Conservation (phyloP, 2,329 filamentous ascomycete species). For the Alternaria angustiovoidea region DNA sequence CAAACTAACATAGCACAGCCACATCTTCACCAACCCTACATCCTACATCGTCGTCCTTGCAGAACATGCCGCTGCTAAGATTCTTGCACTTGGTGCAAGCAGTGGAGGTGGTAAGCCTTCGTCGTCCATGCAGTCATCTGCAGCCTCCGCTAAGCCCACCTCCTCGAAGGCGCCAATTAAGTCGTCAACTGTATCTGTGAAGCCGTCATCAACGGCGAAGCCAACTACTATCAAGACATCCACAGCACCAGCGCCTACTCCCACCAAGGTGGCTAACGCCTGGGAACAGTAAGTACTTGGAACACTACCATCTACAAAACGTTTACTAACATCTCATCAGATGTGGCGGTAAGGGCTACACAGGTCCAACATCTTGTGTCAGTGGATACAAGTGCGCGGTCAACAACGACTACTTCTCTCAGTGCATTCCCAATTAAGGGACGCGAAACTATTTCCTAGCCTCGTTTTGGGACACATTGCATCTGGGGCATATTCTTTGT, state of each 20-base stretch:
- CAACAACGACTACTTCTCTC: constrained; percentile 17
- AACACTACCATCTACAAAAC: background rate
- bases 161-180: constrained; percentile 8
- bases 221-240: background rate
- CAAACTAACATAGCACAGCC: constrained; percentile 31
- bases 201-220: background rate
- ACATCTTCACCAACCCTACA: constrained; percentile 50
- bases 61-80: constrained; percentile 51
- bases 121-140: constrained; percentile 7
- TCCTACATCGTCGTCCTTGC: constrained; percentile 48
- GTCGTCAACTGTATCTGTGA: background rate
- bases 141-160: constrained; percentile 11
- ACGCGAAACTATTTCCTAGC: background rate
- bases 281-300: constrained; percentile 10
- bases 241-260: background rate
- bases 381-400: constrained; percentile 20
- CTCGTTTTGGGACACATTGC: background rate
- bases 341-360: constrained; percentile 30
- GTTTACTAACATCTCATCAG: constrained; percentile 16
- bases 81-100: constrained; percentile 36
- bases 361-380: constrained; percentile 29
- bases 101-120: constrained; percentile 14
- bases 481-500: constrained; percentile 18
- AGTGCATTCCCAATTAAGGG: constrained; percentile 13
- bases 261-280: constrained; percentile 1